Evolutionary conservation across 2,329 filamentous ascomycete species (phyloP), one percentile per base, ranked within the genome.

Genomic region (Epichloe sibirici): DNA sequence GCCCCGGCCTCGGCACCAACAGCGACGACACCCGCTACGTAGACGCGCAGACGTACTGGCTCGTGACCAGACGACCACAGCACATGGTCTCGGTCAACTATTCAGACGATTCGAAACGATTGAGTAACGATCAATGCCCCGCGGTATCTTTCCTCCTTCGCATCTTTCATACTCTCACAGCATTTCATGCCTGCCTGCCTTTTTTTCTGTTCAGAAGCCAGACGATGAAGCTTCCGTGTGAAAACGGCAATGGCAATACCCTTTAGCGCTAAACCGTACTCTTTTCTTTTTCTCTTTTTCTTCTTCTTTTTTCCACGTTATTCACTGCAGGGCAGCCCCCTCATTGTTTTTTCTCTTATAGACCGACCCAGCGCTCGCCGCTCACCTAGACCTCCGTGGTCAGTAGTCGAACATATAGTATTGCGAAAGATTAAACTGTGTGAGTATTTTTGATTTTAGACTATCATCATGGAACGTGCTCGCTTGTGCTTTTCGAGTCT

Each of bases 1-100:
- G 37, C 57, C 15, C 47, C 60, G 12, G 58, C 62, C 31, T 51
- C 57, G 37, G 56, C 55, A 34, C 13, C 53, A 6, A 34, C 52
- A 28, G 35, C 44, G 6, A 7, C 39, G 9, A 28, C 49, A n/a
- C 2, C 45, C 9, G 43, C 23, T 12, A 11, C 49, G 49, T 51
- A 51, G 44, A 3, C 38, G 34, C 34, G 21, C 28, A 11, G 12
- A 25, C 21, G 40, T 11, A 2, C 6, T 13, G 31, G 13, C 23
- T 7, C 31, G 8, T 31, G 9, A 11, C 8, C 31, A 31, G 31
- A 31, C 31, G 31, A 31, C 31, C 31, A 3, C 31, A 15, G 7
- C 12, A 17, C 21, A 25, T 15, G 21, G 40, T 17, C 4, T 45
- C 4, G 5, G 23, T 4, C 43, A 28, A 12, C 43, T 7, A 25